These are phyloP conservation scores for Alternaria conjuncta DNA, from an alignment of 2,329 filamentous ascomycete species.

Conservation along the genomic window DNA sequence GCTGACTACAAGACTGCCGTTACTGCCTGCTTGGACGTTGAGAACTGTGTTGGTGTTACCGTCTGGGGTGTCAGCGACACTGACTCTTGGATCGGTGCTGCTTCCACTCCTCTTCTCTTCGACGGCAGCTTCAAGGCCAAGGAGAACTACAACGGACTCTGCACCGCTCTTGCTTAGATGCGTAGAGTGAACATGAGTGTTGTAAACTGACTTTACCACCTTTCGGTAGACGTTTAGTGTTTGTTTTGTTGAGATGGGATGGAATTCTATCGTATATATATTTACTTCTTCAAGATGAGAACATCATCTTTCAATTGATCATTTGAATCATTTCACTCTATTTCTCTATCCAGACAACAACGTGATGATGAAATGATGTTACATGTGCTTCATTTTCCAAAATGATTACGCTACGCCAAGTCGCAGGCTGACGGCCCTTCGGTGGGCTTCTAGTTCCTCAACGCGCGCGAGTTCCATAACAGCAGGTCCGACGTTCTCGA, in stretches of 20 bases:
- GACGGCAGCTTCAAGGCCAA: slow-evolving; percentile 52
- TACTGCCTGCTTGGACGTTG: slow-evolving; percentile 63
- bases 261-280: background rate
- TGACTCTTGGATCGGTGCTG: slow-evolving; percentile 52
- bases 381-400: background rate
- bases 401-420: slow-evolving; percentile 50
- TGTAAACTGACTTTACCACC: background rate
- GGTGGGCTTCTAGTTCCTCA: slow-evolving; percentile 93
- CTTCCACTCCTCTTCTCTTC: slow-evolving; percentile 51
- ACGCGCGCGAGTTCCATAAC: slow-evolving; percentile 96
- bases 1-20: slow-evolving; percentile 63
- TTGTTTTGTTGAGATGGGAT: background rate
- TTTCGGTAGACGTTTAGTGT: background rate
- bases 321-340: background rate
- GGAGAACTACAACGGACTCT: slow-evolving; percentile 45
- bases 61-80: slow-evolving; percentile 62
- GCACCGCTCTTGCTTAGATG: slow-evolving; percentile 16
- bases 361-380: background rate
- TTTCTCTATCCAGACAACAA: background rate
- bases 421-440: slow-evolving; percentile 72
- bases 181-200: background rate
- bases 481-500: slow-evolving; percentile 82
- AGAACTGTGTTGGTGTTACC: slow-evolving; percentile 70
- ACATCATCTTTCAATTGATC: background rate
- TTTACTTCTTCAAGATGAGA: background rate